Evolutionary conservation across 2,329 filamentous ascomycete species (phyloP).

Genomic region (Colletotrichum chrysophilum): DNA sequence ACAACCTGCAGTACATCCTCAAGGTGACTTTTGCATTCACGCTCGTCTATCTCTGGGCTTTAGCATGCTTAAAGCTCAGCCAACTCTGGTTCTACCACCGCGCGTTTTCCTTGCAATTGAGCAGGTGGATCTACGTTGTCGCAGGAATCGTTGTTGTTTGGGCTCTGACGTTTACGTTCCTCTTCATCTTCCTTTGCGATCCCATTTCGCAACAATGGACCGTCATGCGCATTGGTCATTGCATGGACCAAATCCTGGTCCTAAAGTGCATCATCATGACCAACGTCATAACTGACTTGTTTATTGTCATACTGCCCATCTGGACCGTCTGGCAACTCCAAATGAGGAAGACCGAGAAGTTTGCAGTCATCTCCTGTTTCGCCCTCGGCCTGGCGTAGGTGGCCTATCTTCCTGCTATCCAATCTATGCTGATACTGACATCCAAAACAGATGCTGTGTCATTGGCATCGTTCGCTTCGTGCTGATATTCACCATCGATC

Average conservation of each 20-base stretch:
- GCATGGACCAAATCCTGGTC: slow-evolving; percentile 25
- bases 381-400: slow-evolving; percentile 25
- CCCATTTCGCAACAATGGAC: slow-evolving; percentile 27
- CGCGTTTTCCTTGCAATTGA: slow-evolving; percentile 21
- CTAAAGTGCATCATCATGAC: slow-evolving; percentile 27
- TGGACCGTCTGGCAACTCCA: slow-evolving; percentile 38
- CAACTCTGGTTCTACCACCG: slow-evolving; percentile 25
- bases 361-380: slow-evolving; percentile 28
- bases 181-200: slow-evolving; percentile 27
- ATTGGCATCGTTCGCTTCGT: slow-evolving; percentile 42
- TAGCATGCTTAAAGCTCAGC: slow-evolving; percentile 24
- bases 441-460: slow-evolving; percentile 35
- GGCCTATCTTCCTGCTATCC: neutral
- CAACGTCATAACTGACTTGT: slow-evolving; percentile 40
- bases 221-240: slow-evolving; percentile 23
- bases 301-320: slow-evolving; percentile 39
- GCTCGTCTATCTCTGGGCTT: slow-evolving; percentile 25
- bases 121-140: slow-evolving; percentile 14
- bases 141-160: slow-evolving; percentile 20
- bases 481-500: slow-evolving; percentile 41
- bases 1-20: slow-evolving; percentile 20
- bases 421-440: neutral
- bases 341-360: slow-evolving; percentile 26
- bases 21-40: slow-evolving; percentile 24
- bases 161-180: slow-evolving; percentile 24